These are phyloP conservation scores for Pseudonitzschia multiseries DNA, from an alignment of 108 stramenopile genomes.

Conservation along the genomic window DNA sequence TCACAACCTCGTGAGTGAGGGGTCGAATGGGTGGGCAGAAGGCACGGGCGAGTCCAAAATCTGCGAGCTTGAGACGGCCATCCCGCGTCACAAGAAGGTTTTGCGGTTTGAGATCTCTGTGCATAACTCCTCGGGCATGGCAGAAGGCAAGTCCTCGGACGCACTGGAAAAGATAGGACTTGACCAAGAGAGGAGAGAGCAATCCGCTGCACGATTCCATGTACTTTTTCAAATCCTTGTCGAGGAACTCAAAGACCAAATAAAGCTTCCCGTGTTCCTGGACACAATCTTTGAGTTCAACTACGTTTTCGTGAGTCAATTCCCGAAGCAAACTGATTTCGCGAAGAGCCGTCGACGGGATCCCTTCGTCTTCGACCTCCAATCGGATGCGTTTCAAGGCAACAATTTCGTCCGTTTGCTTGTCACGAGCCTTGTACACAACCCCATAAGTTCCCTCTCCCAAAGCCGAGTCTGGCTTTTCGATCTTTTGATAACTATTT, in stretches of 20 bases:
- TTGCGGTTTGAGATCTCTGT: slow-evolving; percentile 98
- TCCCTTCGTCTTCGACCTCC: slow-evolving; percentile 98
- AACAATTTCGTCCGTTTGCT: slow-evolving; percentile 90
- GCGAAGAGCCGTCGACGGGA: slow-evolving; percentile 96
- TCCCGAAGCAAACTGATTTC: slow-evolving; percentile 95
- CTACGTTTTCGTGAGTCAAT: slow-evolving; percentile 95
- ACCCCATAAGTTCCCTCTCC: slow-evolving; percentile 97
- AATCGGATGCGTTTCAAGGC: slow-evolving; percentile 96
- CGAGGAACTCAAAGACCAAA: slow-evolving; percentile 98
- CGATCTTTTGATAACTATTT: slow-evolving; percentile 91
- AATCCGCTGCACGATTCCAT: slow-evolving; percentile 86
- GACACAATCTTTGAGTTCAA: slow-evolving; percentile 85
- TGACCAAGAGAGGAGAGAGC: slow-evolving; percentile 73
- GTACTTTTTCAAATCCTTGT: slow-evolving; percentile 95
- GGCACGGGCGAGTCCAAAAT: slow-evolving; percentile 97
- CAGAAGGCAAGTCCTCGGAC: slow-evolving; percentile 92
- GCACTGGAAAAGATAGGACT: slow-evolving; percentile 87
- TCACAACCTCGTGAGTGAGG: slow-evolving; percentile 96
- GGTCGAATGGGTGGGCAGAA: slow-evolving; percentile 93
- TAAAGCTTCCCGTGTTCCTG: slow-evolving; percentile 91
- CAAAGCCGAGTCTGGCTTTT: slow-evolving; percentile 92
- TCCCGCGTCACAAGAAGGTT: slow-evolving; percentile 94
- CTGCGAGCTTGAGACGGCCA: slow-evolving; percentile 96
- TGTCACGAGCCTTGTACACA: slow-evolving; percentile 89
- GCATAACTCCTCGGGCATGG: slow-evolving; percentile 96